A percentile compares a stretch with the other conserved stretches of the same genome.
Conservation (phyloP, 2,329 filamentous ascomycete species). For the Epichloe sp. region DNA sequence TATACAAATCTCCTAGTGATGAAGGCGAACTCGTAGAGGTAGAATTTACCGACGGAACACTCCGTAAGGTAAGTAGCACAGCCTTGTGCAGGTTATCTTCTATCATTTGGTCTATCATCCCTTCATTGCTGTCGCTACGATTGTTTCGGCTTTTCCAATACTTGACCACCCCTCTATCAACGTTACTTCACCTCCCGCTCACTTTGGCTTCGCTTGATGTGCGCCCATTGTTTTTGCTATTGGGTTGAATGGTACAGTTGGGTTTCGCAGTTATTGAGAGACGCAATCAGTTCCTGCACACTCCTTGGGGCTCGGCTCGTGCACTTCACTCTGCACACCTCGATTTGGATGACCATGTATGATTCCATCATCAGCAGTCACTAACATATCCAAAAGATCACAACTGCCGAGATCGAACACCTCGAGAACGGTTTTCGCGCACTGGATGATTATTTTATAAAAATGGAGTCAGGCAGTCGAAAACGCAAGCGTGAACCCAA, state of each 20-base stretch:
- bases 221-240: not conserved
- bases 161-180: too few relatives aligned
- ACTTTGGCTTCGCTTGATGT: not conserved
- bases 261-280: not conserved
- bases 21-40: constrained; percentile 20
- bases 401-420: constrained; percentile 16
- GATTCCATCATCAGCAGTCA: not conserved
- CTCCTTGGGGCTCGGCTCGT: not conserved
- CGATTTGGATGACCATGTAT: not conserved
- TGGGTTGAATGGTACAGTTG: not conserved
- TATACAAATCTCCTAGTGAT: constrained; percentile 13
- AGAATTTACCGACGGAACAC: constrained; percentile 33
- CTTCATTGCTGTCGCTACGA: not conserved
- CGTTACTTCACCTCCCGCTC: not conserved
- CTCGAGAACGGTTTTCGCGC: constrained; percentile 21
- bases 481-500: constrained; percentile 20
- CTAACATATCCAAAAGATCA: constrained; percentile 17
- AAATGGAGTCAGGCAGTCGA: constrained; percentile 9
- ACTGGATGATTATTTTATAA: constrained; percentile 10
- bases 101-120: not conserved
- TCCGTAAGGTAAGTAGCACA: constrained; percentile 24
- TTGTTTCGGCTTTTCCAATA: not conserved
- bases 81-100: not conserved
- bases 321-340: not conserved
- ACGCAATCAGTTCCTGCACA: not conserved